Evolutionary conservation across 2,329 filamentous ascomycete genomes (phyloP).

Genomic region (Botrytis pseudocinerea): DNA sequence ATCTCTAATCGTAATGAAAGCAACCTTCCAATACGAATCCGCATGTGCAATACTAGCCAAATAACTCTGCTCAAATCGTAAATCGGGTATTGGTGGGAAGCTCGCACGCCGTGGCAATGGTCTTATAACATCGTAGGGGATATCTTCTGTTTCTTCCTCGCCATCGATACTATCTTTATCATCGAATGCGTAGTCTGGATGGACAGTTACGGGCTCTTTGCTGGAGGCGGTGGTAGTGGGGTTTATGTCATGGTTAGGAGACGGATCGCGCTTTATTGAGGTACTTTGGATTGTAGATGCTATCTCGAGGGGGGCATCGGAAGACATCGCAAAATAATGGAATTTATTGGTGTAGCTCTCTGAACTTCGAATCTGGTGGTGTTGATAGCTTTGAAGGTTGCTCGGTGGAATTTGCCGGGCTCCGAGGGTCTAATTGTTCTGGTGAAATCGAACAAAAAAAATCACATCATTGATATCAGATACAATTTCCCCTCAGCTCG

Average conservation of each 20-base stretch:
- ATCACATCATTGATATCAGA: neutral
- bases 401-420: constrained; percentile 9
- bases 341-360: neutral
- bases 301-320: constrained; percentile 60
- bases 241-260: constrained; percentile 73
- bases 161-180: constrained; percentile 45
- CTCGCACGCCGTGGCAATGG: constrained; percentile 53
- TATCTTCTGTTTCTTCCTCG: constrained; percentile 59
- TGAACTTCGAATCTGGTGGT: constrained; percentile 11
- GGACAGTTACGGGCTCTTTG: constrained; percentile 59
- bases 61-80: constrained; percentile 98
- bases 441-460: neutral
- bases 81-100: constrained; percentile 73
- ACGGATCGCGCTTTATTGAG: constrained; percentile 72
- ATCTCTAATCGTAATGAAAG: constrained; percentile 83
- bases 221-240: constrained; percentile 73
- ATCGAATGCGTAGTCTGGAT: constrained; percentile 41
- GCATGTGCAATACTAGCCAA: constrained; percentile 82
- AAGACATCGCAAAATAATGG: constrained; percentile 33
- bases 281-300: constrained; percentile 80
- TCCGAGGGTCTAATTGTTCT: neutral
- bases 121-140: constrained; percentile 65
- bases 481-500: neutral
- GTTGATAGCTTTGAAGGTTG: constrained; percentile 12
- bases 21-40: constrained; percentile 75